Base-by-base conservation (phyloP, 331 rosid genomes). In the Quercus tomentella region DNA sequence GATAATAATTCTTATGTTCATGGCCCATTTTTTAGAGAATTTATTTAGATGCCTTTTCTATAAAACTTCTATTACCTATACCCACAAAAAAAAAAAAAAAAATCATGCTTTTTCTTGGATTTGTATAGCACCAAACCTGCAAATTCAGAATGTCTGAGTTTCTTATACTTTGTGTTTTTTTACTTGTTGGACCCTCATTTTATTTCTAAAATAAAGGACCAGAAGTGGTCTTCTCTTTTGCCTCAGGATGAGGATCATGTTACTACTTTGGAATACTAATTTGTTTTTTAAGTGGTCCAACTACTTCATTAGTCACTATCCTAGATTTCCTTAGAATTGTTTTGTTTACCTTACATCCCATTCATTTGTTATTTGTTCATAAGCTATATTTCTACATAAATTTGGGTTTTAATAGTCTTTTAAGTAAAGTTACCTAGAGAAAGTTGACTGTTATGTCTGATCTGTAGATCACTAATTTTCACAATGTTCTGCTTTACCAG, bases 141-240 rank as follows among this genome's bases (percentile, higher is more conserved):
- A 31, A 70, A 23, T 66, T 76, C 80, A 52, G 45, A 45, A 31
- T 41, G 70, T 51, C 69, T 56, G 51, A 41, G 55, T 80, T 72
- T 73, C 68, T 65, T 65, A 63, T 31, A 57, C 76, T 80, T 41
- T 15, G 56, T 81, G 61, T 30, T 67, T 25, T n/a, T 76, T 22
- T 74, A 67, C 25, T 54, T 20, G 37, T 73, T 17, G 11, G 67
- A 54, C 43, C 73, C 61, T 30, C 45, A 30, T 25, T 23, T 16
- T 75, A 35, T 75, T 75, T 18, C 45, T 51, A 41, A 17, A 43
- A 75, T 43, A 28, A 61, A 43, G 66, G 71, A 60, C 37, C 30
- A 60, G 70, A 75, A 26, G 2, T 43, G 72, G 30, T 30, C 22
- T 23, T 52, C 11, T 41, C 57, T 5, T 41, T 61, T 52, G 21